Evolutionary conservation across 2,329 filamentous ascomycete species (phyloP), one percentile per base, ranked within the genome.

Genomic region (Diplodia scrobiculata): DNA sequence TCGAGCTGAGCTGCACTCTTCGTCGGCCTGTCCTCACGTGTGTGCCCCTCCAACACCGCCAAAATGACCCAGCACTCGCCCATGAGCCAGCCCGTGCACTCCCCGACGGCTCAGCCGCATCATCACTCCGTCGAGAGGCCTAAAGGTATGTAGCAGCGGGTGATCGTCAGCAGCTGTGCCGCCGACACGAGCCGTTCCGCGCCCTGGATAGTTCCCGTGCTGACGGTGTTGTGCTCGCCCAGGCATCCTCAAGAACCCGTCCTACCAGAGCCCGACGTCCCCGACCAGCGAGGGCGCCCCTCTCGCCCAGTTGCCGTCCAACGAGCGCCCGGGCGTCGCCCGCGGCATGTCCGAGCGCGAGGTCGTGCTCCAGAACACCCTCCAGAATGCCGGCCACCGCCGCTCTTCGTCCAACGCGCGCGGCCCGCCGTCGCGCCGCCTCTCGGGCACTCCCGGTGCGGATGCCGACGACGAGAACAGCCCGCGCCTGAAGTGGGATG

Each of bases 401-500:
- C 90, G 91, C 62, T 89, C 91, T 68, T 94, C 91, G 21, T 94
- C 91, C 1, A 86, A 86, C 29, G 84, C 87, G 2, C 86, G 86
- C 69, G 86, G 87, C 5, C 84, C 84, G 34, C 84, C 86, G 9
- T 90, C 88, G n/a, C 89, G 92, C 65, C 89, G 91, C 60, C 89
- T 89, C 70, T 93, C 90, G 4, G 77, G 76, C 36, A 77, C 79
- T 58, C 81, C 81, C 66, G 78, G 82, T 68, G 80, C 82, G 38
- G 82, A 84, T 38, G 82, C 84, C 50, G 77, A 82, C 19, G 84
- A 87, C 60, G 84, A 87, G 58, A 84, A 83, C 66, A 88, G 86
- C 67, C 89, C 91, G 69, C 89, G 92, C 69, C 84, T 99, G 71
- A 97, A 97, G 81, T 99, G 95, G 95, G 95, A 99, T 78, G 95